phyloP scores from a whole-genome alignment of 768 basidiomycete species.

The Amanita phalloides region DNA sequence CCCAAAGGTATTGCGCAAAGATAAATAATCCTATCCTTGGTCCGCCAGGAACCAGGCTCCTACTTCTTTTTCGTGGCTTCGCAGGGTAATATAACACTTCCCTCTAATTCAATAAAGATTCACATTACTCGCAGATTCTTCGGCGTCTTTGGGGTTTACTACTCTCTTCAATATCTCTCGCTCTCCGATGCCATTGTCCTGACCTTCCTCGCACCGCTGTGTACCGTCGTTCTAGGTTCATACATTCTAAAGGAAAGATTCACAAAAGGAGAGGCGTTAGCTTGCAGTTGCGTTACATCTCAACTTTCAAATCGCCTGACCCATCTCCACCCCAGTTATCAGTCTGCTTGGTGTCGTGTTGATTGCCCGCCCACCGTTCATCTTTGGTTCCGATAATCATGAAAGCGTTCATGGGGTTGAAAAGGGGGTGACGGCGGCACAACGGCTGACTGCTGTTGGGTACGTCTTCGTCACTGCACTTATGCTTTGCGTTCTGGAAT shows the following conservation, averaged over 20 bases:
- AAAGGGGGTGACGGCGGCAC: conserved; percentile 19
- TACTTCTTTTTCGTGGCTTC: conserved; percentile 50
- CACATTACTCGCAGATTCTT: conserved; percentile 41
- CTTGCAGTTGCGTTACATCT: conserved; percentile 21
- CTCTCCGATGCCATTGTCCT: conserved; percentile 72
- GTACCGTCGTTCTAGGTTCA: conserved; percentile 50
- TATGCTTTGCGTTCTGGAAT: not conserved
- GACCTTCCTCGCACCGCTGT: conserved; percentile 62
- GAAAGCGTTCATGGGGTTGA: not conserved
- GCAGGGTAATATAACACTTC: conserved; percentile 31
- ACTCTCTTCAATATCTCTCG: conserved; percentile 62
- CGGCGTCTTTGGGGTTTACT: conserved; percentile 60
- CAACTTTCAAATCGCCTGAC: not conserved
- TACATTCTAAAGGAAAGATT: conserved; percentile 53
- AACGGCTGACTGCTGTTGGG: conserved; percentile 52
- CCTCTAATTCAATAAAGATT: not conserved
- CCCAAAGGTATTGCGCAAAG: conserved; percentile 26
- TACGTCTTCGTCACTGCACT: conserved; percentile 15
- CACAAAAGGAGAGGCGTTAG: conserved; percentile 41
- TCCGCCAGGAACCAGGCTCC: conserved; percentile 51
- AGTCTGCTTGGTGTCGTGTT: conserved; percentile 71
- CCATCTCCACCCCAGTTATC: conserved; percentile 24
- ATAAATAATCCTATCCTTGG: conserved; percentile 51
- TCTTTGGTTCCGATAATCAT: conserved; percentile 42
- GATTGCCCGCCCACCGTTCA: conserved; percentile 65